Evolutionary conservation across 106 monocot genomes (phyloP).

Genomic region (Agapanthus africanus): DNA sequence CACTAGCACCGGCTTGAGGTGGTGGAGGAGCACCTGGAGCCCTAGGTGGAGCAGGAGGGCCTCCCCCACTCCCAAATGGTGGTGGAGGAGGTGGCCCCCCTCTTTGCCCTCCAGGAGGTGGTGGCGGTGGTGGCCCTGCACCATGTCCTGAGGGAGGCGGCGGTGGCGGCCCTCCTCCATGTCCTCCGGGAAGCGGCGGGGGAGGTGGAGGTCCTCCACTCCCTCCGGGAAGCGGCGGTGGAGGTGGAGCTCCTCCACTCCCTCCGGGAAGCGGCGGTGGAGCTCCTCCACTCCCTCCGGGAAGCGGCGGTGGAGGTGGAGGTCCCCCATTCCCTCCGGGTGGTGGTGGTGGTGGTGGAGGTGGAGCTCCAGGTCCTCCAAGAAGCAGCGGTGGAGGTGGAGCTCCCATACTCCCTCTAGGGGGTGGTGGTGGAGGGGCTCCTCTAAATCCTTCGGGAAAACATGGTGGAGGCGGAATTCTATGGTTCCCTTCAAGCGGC

Average conservation of each 20-base stretch:
- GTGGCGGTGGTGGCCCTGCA: conserved; percentile 43
- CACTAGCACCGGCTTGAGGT: conserved; percentile 21
- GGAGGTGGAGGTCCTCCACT: conserved; percentile 21
- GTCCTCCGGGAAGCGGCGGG: conserved; percentile 14
- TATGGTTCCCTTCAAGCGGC: not conserved
- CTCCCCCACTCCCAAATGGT: conserved; percentile 17
- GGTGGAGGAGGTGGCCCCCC: conserved; percentile 34
- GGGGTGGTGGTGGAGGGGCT: conserved; percentile 33
- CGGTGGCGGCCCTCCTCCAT: conserved; percentile 26
- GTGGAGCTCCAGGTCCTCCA: conserved; percentile 12
- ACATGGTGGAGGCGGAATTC: conserved; percentile 19
- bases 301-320: conserved; percentile 21
- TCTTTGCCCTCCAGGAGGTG: conserved; percentile 13
- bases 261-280: conserved; percentile 33
- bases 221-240: conserved; percentile 30
- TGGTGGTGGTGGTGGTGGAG: conserved; percentile 29
- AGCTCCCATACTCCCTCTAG: conserved; percentile 18
- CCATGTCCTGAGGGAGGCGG: conserved; percentile 24
- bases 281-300: conserved; percentile 17
- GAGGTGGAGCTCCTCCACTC: conserved; percentile 25
- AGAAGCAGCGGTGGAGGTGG: conserved; percentile 25
- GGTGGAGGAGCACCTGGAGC: conserved; percentile 54
- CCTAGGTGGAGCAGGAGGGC: conserved; percentile 26
- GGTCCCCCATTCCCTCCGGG: conserved; percentile 8
- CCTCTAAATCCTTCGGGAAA: not conserved